Conservation (phyloP, 352 stramenopile species). For the Phytophthora sp. region DNA sequence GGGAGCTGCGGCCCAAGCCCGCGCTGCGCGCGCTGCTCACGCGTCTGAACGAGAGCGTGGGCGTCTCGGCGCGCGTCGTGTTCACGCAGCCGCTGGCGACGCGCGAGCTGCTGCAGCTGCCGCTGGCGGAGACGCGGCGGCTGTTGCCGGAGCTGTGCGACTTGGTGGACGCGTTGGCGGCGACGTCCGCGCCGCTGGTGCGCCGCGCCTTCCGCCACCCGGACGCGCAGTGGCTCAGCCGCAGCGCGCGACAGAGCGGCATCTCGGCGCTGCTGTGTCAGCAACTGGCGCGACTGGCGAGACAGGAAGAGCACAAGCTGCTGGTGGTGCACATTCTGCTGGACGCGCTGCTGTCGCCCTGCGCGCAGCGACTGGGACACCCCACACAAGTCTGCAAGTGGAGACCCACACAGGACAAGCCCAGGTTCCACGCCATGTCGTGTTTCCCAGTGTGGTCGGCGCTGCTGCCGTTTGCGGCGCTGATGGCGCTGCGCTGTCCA, state of each 20-base stretch:
- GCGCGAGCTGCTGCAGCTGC: constrained; percentile 28
- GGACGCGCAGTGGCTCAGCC: constrained; percentile 62
- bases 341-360: constrained; percentile 53
- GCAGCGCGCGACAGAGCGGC: constrained; percentile 61
- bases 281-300: constrained; percentile 47
- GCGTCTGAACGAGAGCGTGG: constrained; percentile 53
- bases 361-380: constrained; percentile 27
- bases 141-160: constrained; percentile 52
- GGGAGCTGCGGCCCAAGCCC: constrained; percentile 12
- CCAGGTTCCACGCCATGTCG: constrained; percentile 64
- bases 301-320: not conserved
- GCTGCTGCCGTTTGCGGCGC: constrained; percentile 57
- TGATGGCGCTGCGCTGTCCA: constrained; percentile 44
- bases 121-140: constrained; percentile 34
- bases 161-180: constrained; percentile 43
- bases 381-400: constrained; percentile 50
- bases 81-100: constrained; percentile 50
- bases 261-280: constrained; percentile 55
- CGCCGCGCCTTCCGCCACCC: constrained; percentile 45
- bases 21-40: constrained; percentile 18
- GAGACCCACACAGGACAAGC: constrained; percentile 42
- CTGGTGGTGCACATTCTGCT: constrained; percentile 49
- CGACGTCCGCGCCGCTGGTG: constrained; percentile 1
- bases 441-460: constrained; percentile 65
- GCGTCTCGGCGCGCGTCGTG: constrained; percentile 47